These are phyloP conservation scores for Lodderomyces oxycetoniae DNA, from an alignment of 1,139 yeast genomes.

Conservation along the genomic window DNA sequence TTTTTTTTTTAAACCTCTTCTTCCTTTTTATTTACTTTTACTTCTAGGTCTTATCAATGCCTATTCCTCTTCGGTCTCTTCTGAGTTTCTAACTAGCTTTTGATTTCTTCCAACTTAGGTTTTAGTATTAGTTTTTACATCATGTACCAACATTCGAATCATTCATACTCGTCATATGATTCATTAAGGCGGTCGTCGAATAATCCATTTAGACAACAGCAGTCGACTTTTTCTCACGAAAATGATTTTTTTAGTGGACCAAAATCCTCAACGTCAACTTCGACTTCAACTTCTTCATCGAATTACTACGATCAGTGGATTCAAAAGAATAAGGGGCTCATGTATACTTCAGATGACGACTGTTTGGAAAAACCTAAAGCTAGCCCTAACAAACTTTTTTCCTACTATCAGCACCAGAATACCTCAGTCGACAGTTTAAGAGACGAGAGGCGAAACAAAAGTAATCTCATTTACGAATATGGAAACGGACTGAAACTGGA, in stretches of 20 bases:
- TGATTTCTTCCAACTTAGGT: too few relatives aligned
- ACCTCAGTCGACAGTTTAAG: conserved; percentile 4
- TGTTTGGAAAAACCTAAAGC: conserved; percentile 2
- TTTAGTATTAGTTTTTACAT: too few relatives aligned
- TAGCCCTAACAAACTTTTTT: conserved; percentile 6
- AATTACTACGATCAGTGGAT: conserved; percentile 50
- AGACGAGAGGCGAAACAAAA: not conserved
- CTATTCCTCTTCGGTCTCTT: too few relatives aligned
- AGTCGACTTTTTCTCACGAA: conserved; percentile 6
- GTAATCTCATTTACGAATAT: too few relatives aligned
- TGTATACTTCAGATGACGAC: conserved; percentile 35
- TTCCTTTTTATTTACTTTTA: too few relatives aligned
- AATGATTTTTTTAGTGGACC: conserved; percentile 12
- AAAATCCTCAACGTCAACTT: conserved; percentile 11
- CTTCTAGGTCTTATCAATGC: too few relatives aligned
- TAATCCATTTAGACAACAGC: conserved; percentile 49
- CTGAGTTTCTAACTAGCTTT: too few relatives aligned
- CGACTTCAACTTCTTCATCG: conserved; percentile 17
- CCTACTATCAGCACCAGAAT: conserved; percentile 6
- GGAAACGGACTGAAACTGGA: too few relatives aligned
- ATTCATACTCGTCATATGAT: conserved; percentile 31
- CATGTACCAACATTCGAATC: conserved; percentile 44
- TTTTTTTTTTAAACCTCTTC: too few relatives aligned
- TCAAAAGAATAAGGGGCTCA: conserved; percentile 39
- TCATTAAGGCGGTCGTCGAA: conserved; percentile 50